phyloP scores from a whole-genome alignment of 305 asterid genomes.

The Rubia balearica region DNA sequence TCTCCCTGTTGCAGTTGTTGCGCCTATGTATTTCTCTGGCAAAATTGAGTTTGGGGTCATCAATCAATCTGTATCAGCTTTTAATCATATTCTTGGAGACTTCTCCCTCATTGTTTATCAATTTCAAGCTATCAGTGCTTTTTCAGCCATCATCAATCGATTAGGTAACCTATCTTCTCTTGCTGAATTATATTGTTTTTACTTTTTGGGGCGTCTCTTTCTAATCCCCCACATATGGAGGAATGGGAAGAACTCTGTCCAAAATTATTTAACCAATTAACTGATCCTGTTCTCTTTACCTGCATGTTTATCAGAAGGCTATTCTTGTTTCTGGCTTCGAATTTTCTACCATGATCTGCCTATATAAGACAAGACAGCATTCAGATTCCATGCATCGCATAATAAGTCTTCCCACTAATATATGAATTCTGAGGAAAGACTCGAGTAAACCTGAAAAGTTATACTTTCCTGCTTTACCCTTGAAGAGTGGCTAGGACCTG shows the following conservation, averaged over 20 bases:
- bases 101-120: slow-evolving; percentile 77
- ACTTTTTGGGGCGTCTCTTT: neutral
- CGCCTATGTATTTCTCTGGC: slow-evolving; percentile 95
- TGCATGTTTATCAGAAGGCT: neutral
- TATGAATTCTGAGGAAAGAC: neutral
- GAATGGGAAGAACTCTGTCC: neutral
- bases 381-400: neutral
- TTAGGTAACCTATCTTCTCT: slow-evolving; percentile 47
- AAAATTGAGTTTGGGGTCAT: slow-evolving; percentile 95
- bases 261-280: neutral
- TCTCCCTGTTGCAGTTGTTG: slow-evolving; percentile 97
- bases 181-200: neutral
- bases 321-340: neutral
- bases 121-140: slow-evolving; percentile 91
- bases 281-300: neutral
- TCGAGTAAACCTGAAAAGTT: neutral
- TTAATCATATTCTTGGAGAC: slow-evolving; percentile 92
- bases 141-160: slow-evolving; percentile 88
- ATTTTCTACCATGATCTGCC: neutral
- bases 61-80: slow-evolving; percentile 85
- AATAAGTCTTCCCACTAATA: too few species aligned
- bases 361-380: neutral
- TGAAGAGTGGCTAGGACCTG: neutral
- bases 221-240: neutral
- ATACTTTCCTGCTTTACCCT: neutral